Base-by-base conservation (phyloP, 495 filamentous ascomycete species). In the Halenospora varia region DNA sequence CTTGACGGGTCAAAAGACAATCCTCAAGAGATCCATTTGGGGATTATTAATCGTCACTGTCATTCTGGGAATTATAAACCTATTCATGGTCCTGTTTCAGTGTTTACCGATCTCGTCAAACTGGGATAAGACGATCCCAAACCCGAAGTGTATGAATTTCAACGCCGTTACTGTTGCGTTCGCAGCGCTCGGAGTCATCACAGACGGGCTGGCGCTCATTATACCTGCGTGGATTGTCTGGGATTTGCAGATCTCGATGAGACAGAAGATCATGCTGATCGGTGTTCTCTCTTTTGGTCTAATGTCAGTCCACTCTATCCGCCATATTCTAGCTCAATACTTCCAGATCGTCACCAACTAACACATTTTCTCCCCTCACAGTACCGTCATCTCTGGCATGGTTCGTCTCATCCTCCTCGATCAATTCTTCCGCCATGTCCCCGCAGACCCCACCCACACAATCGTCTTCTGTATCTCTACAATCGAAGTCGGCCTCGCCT, bases 191-290 rank as follows among this genome's bases (percentile, higher is more conserved):
- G 73, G 73, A 15, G 64, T 80, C 6, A 62, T 78, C 46, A 79
- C 76, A 10, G 77, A 82, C 49, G 39, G 77, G 0, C 62, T 79
- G 48, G 71, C 78, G 2, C 65, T 82, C 0, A 62, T 69, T 2
- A 75, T 82, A 41, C 78, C 78, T 0, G 68, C 74, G 42, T 70
- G 73, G 25, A 80, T 80, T 51, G 72, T 76, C 15, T 75, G 69
- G 63, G 65, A 64, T 6, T 65, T 82, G 18, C 73, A 78, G 19
- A 77, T 80, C 63, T 67, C 64, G 1, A 56, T 64, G 0, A 68
- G 72, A 35, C 66, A 69, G 24, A 82, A 78, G 63, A 57, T 79
- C 8, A 72, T 73, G 3, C 70, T 79, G 3, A 69, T 72, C 19
- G 49, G 70, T n/a, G 71, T 79, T 13, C 68, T 82, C 25, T 71